These are phyloP conservation scores for Cryptosporidium viatorum DNA, from an alignment of 169 alveolate species.

Conservation along the genomic window DNA sequence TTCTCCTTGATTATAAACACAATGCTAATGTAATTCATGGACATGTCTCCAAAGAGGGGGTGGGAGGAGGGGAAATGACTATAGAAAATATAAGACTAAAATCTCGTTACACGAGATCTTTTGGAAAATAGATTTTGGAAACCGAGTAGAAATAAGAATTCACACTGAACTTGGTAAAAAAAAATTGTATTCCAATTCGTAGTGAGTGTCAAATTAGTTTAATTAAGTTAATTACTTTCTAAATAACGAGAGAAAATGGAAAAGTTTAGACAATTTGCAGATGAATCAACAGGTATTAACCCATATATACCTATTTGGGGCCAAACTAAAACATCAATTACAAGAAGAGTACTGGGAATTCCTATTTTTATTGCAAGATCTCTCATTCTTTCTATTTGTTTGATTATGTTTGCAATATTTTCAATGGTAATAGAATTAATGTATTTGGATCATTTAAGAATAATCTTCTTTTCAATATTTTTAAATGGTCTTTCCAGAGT, in stretches of 20 bases:
- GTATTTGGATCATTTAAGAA: constrained; percentile 32
- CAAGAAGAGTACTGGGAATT: constrained; percentile 29
- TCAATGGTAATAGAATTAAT: not conserved
- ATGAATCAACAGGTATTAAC: constrained; percentile 80
- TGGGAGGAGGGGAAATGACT: not conserved
- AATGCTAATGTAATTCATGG: not conserved
- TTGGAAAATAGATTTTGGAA: not conserved
- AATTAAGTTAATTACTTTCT: not conserved
- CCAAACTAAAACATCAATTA: constrained; percentile 49
- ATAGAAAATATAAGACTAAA: not conserved
- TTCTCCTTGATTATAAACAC: not conserved
- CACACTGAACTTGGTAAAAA: too few relatives aligned
- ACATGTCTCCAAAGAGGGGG: constrained; percentile 22
- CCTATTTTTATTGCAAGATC: not conserved
- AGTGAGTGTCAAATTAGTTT: not conserved
- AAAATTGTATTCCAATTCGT: not conserved
- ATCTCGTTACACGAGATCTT: not conserved
- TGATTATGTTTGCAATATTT: not conserved
- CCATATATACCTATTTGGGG: constrained; percentile 81
- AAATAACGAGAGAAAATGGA: constrained; percentile 11
- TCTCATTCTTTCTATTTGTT: not conserved
- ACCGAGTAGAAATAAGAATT: too few relatives aligned
- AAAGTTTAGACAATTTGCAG: constrained; percentile 79
- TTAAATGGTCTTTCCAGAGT: constrained; percentile 51
- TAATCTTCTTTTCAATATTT: constrained; percentile 45